phyloP scores from a whole-genome alignment of 2,329 filamentous ascomycete genomes.

The Ramularia endophylla region DNA sequence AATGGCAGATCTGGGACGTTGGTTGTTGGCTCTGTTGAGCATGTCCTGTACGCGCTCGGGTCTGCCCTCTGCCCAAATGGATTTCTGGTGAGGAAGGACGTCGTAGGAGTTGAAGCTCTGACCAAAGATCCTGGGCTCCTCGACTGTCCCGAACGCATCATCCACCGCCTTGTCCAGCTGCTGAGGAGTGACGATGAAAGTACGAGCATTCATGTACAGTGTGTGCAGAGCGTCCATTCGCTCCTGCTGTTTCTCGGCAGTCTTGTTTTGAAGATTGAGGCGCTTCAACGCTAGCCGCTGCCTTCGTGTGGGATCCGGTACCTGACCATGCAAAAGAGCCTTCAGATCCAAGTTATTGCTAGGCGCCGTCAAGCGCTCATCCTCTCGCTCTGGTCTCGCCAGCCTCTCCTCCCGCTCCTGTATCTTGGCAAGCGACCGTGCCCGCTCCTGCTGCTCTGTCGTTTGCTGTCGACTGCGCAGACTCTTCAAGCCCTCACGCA shows the following conservation, averaged over 20 bases:
- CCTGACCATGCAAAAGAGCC: constrained; percentile 28
- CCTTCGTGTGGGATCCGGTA: constrained; percentile 59
- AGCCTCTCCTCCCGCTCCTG: constrained; percentile 47
- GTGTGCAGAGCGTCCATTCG: constrained; percentile 66
- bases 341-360: constrained; percentile 45
- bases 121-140: constrained; percentile 33
- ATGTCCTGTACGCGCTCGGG: constrained; percentile 45
- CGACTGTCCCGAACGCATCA: constrained; percentile 62
- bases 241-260: constrained; percentile 19
- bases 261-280: constrained; percentile 18
- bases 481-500: constrained; percentile 63
- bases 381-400: constrained; percentile 61
- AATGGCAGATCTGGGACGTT: constrained; percentile 30
- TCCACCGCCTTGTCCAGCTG: constrained; percentile 72
- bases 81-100: constrained; percentile 18
- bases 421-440: constrained; percentile 45
- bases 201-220: constrained; percentile 80
- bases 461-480: constrained; percentile 60
- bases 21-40: constrained; percentile 32
- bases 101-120: constrained; percentile 25
- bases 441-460: constrained; percentile 32
- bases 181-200: constrained; percentile 77
- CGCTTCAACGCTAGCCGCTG: constrained; percentile 42
- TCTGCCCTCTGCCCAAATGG: constrained; percentile 47
- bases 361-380: constrained; percentile 69